Percentiles rank a stretch among this genome's conserved stretches.
Evolutionary conservation across 2,329 filamentous ascomycete species (phyloP).

Genomic region (Penicillium sp.): DNA sequence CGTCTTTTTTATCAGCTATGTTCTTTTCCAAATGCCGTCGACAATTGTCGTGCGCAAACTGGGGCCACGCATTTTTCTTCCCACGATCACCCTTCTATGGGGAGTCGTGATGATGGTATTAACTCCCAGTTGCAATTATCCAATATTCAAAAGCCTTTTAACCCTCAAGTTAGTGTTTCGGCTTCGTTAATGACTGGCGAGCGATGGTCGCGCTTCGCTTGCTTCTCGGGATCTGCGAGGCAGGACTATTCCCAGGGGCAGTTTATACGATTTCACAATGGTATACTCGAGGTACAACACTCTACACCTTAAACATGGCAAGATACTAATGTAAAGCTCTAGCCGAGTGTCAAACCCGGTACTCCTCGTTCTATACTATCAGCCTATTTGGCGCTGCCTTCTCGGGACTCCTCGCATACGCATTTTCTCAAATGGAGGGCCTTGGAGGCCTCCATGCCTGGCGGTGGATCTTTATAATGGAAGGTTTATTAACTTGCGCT

Average conservation of each 20-base stretch:
- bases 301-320: neutral
- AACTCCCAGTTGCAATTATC: constrained; percentile 30
- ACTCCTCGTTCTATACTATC: constrained; percentile 46
- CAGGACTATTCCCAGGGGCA: constrained; percentile 9
- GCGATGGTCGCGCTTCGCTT: constrained; percentile 61
- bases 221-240: constrained; percentile 38
- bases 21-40: constrained; percentile 47
- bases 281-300: constrained; percentile 61
- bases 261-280: constrained; percentile 43
- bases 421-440: constrained; percentile 30
- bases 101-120: constrained; percentile 49
- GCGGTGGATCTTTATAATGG: constrained; percentile 7
- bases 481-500: neutral
- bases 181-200: constrained; percentile 46
- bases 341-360: constrained; percentile 3
- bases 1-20: constrained; percentile 50
- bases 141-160: constrained; percentile 40
- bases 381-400: constrained; percentile 48
- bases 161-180: constrained; percentile 30
- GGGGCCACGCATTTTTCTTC: constrained; percentile 43
- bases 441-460: constrained; percentile 3
- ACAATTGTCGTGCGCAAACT: constrained; percentile 46
- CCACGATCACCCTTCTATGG: constrained; percentile 42
- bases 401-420: constrained; percentile 44
- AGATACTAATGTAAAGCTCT: too few relatives aligned